Evolutionary conservation across 306 rosid species (phyloP).

Genomic region (Bauhinia variegata): DNA sequence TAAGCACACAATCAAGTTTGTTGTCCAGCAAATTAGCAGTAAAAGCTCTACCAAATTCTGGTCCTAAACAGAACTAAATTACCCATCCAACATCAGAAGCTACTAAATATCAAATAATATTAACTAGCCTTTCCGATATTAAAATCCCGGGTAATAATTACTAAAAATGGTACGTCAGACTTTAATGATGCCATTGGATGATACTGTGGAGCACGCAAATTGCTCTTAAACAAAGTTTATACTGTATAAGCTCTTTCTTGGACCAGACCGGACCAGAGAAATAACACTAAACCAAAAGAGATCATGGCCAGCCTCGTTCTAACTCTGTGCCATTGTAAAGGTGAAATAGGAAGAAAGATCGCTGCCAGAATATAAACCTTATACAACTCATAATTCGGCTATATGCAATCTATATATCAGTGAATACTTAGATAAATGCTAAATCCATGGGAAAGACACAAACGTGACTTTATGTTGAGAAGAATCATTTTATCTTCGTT

Average conservation of each 20-base stretch:
- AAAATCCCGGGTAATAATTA: conserved; percentile 11
- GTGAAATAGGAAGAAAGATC: neutral
- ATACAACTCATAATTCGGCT: neutral
- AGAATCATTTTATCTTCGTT: neutral
- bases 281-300: neutral
- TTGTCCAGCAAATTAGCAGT: conserved; percentile 17
- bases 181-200: neutral
- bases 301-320: neutral
- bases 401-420: neutral
- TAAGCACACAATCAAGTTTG: conserved; percentile 24
- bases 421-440: neutral
- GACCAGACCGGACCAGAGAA: conserved; percentile 2
- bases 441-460: neutral
- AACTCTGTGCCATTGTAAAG: neutral
- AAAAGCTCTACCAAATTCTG: conserved; percentile 13
- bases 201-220: conserved; percentile 11
- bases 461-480: conserved; percentile 15
- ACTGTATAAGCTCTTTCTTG: neutral
- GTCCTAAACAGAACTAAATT: conserved; percentile 28
- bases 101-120: conserved; percentile 24
- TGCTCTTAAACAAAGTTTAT: conserved; percentile 15
- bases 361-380: neutral
- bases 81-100: conserved; percentile 33
- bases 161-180: conserved; percentile 17
- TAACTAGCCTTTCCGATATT: conserved; percentile 4